Evolutionary conservation across 768 basidiomycete species (phyloP), one percentile per base, ranked within the genome.

Genomic region (Tephrocybe sp.): DNA sequence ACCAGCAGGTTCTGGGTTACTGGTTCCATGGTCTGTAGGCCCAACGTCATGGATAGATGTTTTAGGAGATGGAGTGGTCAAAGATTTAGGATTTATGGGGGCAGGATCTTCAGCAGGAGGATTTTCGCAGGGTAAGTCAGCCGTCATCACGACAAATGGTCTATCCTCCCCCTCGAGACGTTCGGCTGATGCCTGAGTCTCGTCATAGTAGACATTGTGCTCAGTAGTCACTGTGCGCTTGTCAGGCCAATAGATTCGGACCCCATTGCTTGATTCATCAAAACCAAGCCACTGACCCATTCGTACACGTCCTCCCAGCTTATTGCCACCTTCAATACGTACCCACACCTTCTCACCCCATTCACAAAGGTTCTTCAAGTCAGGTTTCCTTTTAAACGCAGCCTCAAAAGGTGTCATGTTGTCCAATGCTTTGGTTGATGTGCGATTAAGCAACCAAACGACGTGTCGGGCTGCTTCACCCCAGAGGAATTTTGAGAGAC

Each of bases 401-500:
- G 60, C 56, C 48, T 70, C 53, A 51, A 60, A 68, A 0, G 68
- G 68, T 0, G 62, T 70, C 34, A 31, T 59, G 0, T 60, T 65
- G 7, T 61, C 45, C 2, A 70, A 32, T 1, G 65, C 65, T 20
- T 56, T 61, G 0, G 62, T 69, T 5, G 52, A 52, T 0, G 64
- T 67, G 3, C 55, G 11, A 32, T 58, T 58, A 42, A 49, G 46
- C 20, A 77, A 31, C 64, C 71, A 76, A 0, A 68, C 58, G 0
- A 62, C 67, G 49, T 76, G 65, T 0, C 41, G 48, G 0, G 68
- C 57, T 0, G 69, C 71, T 17, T 75, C 65, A 2, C 65, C 70
- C 76, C 74, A 79, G 0, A 77, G 59, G 23, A 31, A 57, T 14
- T 54, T 57, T 1, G 73, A 74, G 2, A 77, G 48, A 0, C 66